phyloP scores from a whole-genome alignment of 345 rosid species.

The Raphanus sativus region DNA sequence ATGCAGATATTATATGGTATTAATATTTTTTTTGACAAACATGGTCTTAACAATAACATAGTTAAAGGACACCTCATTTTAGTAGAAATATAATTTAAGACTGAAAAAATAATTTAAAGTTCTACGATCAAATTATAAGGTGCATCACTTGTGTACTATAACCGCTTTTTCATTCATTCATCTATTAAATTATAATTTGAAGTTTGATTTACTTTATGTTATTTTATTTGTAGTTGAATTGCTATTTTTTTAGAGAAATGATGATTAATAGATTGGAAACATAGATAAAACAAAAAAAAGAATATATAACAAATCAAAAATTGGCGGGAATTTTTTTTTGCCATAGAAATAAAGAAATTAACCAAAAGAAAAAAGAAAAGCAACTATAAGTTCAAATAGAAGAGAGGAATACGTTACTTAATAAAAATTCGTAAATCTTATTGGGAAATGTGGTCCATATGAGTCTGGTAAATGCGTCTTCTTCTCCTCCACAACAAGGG shows the following conservation, averaged over 20 bases:
- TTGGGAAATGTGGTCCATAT: constrained; percentile 29
- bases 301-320: background rate
- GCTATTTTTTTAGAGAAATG: background rate
- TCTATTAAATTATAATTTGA: background rate
- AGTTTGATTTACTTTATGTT: background rate
- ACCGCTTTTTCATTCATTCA: background rate
- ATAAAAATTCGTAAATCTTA: background rate
- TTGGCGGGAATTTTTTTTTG: background rate
- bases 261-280: background rate
- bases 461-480: constrained; percentile 8
- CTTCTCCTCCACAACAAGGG: constrained; percentile 32
- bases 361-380: background rate
- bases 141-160: background rate
- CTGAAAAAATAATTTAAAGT: background rate
- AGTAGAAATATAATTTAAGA: background rate
- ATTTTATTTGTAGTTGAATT: background rate
- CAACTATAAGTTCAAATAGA: background rate
- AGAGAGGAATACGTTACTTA: background rate
- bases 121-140: background rate
- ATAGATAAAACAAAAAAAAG: background rate
- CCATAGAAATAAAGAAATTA: background rate
- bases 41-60: background rate
- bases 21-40: background rate
- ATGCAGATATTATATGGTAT: background rate
- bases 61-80: background rate